These are phyloP conservation scores for Annona squamosa DNA, from an alignment of 164 flowering plant genomes.

Conservation along the genomic window DNA sequence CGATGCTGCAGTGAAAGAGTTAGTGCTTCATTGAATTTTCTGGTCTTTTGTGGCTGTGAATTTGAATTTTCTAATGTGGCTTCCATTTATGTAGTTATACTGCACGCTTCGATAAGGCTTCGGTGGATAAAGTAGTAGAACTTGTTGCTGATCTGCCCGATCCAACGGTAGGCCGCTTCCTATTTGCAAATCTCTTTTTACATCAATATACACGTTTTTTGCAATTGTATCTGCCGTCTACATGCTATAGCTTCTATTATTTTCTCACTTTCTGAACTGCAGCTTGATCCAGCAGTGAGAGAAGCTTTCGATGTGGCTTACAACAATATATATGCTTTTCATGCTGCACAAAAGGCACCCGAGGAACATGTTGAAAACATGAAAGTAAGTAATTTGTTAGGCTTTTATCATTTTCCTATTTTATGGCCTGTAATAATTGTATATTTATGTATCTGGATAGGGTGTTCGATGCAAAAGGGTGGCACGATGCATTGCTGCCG, in stretches of 20 bases:
- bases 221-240: background rate
- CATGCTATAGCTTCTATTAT: no score
- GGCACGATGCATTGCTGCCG: constrained; percentile 78
- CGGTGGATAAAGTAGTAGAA: constrained; percentile 56
- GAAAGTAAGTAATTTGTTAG: constrained; percentile 43
- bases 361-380: constrained; percentile 81
- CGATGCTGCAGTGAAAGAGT: constrained; percentile 90
- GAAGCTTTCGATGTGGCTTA: constrained; percentile 97
- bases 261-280: constrained; percentile 7
- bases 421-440: background rate
- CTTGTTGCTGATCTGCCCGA: constrained; percentile 68
- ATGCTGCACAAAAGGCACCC: constrained; percentile 68
- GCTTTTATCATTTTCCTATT: background rate
- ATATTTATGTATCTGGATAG: constrained; percentile 29
- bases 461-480: constrained; percentile 94
- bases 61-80: constrained; percentile 2
- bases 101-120: constrained; percentile 71
- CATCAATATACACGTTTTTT: background rate
- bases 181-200: background rate
- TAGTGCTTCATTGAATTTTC: constrained; percentile 26
- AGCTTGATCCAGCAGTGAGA: constrained; percentile 69
- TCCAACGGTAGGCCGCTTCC: constrained; percentile 51
- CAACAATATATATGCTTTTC: constrained; percentile 88
- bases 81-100: constrained; percentile 49
- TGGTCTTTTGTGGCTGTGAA: constrained; percentile 1